Evolutionary conservation across 2,329 filamentous ascomycete species (phyloP).

Genomic region (Sporothrix pseudoabietina): DNA sequence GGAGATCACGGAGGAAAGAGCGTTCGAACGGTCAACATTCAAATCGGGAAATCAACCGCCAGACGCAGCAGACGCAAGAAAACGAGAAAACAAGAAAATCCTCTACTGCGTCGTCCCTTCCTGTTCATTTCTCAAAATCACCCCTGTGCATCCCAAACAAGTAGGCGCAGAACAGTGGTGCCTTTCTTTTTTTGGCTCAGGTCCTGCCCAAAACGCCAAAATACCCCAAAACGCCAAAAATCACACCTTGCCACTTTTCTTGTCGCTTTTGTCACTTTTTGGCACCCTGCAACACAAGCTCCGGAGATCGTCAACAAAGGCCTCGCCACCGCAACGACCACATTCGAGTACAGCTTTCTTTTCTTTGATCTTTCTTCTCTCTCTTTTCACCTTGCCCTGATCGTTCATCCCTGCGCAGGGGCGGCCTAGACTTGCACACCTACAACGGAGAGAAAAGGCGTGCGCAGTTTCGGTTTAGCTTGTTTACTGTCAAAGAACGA

Average conservation of each 20-base stretch:
- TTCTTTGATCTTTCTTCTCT: no score
- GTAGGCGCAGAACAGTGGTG: not conserved
- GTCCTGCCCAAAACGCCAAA: not conserved
- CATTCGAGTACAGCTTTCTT: not conserved
- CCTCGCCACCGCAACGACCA: not conserved
- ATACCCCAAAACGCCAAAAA: not conserved
- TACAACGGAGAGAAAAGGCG: not conserved
- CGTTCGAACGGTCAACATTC: not conserved
- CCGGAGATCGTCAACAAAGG: not conserved
- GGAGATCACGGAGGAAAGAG: slow-evolving; percentile 6
- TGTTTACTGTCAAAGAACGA: slow-evolving; percentile 14
- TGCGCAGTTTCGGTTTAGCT: not conserved
- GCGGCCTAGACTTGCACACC: slow-evolving; percentile 3
- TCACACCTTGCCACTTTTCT: not conserved
- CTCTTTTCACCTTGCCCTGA: not conserved
- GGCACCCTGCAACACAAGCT: not conserved
- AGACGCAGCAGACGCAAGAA: not conserved
- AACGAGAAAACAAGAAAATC: not conserved
- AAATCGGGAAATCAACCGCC: not conserved
- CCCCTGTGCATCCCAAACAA: not conserved
- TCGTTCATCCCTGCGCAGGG: slow-evolving; percentile 18
- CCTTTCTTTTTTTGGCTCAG: not conserved
- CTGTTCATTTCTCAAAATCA: not conserved
- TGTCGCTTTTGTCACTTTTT: not conserved
- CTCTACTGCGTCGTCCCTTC: not conserved